Conservation (phyloP, 371 early-diverging fungal genomes). For the Batrachochytrium dendrobatidis region DNA sequence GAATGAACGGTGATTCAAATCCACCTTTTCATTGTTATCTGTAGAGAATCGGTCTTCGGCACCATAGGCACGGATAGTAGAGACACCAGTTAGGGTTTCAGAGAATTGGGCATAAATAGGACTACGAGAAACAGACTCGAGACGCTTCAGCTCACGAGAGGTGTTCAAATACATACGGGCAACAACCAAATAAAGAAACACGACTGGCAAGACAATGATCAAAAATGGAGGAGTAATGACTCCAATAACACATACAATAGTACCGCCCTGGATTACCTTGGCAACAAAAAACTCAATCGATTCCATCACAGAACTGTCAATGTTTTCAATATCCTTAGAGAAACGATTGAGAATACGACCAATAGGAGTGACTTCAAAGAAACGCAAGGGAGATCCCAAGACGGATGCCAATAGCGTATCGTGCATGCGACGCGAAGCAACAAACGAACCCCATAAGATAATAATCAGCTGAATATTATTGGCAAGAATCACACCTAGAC, state of each 20-base stretch:
- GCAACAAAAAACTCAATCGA: constrained; percentile 16
- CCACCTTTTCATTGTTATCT: constrained; percentile 27
- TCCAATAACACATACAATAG: constrained; percentile 17
- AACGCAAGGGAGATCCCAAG: constrained; percentile 50
- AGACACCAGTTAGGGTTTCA: constrained; percentile 58
- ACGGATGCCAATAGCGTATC: constrained; percentile 22
- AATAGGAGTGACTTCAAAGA: constrained; percentile 82
- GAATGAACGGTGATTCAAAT: constrained; percentile 65
- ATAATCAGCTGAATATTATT: constrained; percentile 9
- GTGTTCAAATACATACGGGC: constrained; percentile 48
- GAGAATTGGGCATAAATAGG: constrained; percentile 73
- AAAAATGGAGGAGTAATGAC: constrained; percentile 18
- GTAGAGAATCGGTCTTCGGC: constrained; percentile 18
- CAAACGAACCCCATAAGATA: constrained; percentile 14
- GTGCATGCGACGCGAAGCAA: constrained; percentile 31
- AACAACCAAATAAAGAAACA: constrained; percentile 13
- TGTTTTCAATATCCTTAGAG: constrained; percentile 72
- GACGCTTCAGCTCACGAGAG: constrained; percentile 71
- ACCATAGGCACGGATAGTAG: constrained; percentile 69
- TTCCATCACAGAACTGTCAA: constrained; percentile 42
- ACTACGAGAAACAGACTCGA: constrained; percentile 66
- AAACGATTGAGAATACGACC: constrained; percentile 87
- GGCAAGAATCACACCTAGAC: constrained; percentile 14
- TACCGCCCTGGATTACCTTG: constrained; percentile 11
- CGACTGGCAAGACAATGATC: constrained; percentile 10